Conservation (phyloP, 139 green algal species). For the Tetradesmus obliquus region DNA sequence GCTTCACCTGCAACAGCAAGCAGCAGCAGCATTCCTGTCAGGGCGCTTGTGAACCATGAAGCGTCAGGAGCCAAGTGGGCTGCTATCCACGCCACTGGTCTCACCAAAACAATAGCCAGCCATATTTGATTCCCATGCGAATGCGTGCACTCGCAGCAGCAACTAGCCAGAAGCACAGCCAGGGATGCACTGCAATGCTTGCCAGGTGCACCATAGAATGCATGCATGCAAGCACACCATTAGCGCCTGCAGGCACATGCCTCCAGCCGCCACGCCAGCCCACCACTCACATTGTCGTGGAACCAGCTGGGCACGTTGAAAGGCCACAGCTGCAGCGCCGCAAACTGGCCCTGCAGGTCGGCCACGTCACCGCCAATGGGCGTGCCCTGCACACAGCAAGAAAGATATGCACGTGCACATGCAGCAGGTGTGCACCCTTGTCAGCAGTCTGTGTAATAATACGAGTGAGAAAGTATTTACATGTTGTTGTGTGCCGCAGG, state of each 20-base stretch:
- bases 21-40: neutral
- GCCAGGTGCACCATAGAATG: neutral
- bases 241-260: neutral
- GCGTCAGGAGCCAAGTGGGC: too few species aligned
- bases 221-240: neutral
- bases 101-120: too few species aligned
- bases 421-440: too few species aligned
- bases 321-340: slow-evolving; percentile 28
- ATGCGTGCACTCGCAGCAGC: too few species aligned
- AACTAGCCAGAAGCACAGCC: too few species aligned
- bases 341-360: slow-evolving; percentile 22
- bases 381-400: neutral
- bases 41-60: too few species aligned
- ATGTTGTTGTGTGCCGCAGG: too few species aligned
- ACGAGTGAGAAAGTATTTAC: too few species aligned
- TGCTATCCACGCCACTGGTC: too few species aligned
- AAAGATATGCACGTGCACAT: neutral
- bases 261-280: neutral
- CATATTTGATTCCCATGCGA: too few species aligned
- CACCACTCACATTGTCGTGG: neutral
- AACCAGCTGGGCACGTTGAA: slow-evolving; percentile 33
- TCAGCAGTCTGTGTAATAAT: too few species aligned
- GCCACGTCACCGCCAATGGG: slow-evolving; percentile 25
- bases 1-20: slow-evolving; percentile 3
- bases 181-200: neutral